These are phyloP conservation scores for Alternaria sp. DNA, from an alignment of 2,329 filamentous ascomycete species.

Conservation along the genomic window DNA sequence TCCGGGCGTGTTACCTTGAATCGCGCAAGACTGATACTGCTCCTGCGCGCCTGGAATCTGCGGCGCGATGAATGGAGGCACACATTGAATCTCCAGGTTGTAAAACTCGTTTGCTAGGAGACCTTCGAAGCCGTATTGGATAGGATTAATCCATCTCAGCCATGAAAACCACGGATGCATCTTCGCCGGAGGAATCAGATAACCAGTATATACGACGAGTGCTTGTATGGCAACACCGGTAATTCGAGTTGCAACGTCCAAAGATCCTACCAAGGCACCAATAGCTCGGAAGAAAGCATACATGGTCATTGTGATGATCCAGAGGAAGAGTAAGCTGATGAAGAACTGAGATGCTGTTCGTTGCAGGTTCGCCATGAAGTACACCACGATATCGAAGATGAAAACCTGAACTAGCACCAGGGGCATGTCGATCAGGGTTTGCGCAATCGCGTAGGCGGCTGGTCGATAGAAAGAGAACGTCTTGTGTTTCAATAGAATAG, in stretches of 20 bases:
- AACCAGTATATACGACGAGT: conserved; percentile 52
- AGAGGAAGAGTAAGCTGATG: conserved; percentile 68
- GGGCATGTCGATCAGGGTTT: conserved; percentile 66
- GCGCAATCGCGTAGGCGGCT: conserved; percentile 66
- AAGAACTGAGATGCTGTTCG: conserved; percentile 69
- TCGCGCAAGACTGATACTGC: conserved; percentile 66
- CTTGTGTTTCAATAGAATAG: conserved; percentile 75
- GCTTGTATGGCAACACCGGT: conserved; percentile 53
- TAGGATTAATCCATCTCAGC: conserved; percentile 59
- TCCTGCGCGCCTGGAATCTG: conserved; percentile 55
- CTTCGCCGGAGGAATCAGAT: conserved; percentile 50
- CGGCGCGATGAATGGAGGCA: conserved; percentile 65
- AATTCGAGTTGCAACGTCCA: conserved; percentile 51
- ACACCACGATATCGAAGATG: conserved; percentile 68
- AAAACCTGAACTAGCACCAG: conserved; percentile 65
- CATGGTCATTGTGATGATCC: conserved; percentile 60
- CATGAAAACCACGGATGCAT: conserved; percentile 54
- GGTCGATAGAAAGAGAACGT: conserved; percentile 74
- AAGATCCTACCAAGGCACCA: conserved; percentile 45
- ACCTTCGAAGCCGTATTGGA: conserved; percentile 74
- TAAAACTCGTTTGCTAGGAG: conserved; percentile 77
- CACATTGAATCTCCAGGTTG: conserved; percentile 63
- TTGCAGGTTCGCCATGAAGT: conserved; percentile 67
- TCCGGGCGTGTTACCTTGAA: conserved; percentile 65
- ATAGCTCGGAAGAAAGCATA: conserved; percentile 53